Evolutionary conservation across 371 early-diverging fungal genomes (phyloP).

Genomic region (Mucor irregularis): DNA sequence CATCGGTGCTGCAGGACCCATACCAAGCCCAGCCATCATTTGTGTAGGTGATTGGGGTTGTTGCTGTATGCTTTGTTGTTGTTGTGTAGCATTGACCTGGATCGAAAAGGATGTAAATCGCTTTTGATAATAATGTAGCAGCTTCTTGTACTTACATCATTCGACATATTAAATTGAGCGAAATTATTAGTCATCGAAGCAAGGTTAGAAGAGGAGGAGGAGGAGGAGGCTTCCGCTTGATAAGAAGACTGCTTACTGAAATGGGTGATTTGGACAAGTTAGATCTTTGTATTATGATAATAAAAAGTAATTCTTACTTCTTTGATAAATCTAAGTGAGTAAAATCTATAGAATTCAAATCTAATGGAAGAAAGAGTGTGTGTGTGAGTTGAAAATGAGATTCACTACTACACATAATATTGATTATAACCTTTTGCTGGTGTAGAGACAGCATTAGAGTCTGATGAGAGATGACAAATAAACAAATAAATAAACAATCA

Average conservation of each 20-base stretch:
- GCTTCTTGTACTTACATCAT: slow-evolving; percentile 18
- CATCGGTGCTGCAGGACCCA: slow-evolving; percentile 26
- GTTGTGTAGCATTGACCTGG: background rate
- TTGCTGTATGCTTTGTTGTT: background rate
- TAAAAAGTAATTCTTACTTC: background rate
- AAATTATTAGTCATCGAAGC: slow-evolving; percentile 29
- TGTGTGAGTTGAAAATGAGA: background rate
- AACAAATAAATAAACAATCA: background rate
- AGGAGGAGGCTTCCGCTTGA: slow-evolving; percentile 1
- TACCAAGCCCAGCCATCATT: slow-evolving; percentile 19
- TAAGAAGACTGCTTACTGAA: background rate
- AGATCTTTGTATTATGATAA: too few species aligned
- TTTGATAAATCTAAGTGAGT: background rate
- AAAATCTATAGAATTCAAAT: background rate
- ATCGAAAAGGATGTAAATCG: background rate
- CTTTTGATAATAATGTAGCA: background rate
- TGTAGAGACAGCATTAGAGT: background rate
- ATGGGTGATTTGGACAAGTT: too few species aligned
- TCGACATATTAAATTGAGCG: slow-evolving; percentile 34
- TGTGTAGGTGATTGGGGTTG: slow-evolving; percentile 26
- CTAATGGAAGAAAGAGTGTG: background rate
- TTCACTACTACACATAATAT: too few species aligned
- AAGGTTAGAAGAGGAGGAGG: too few species aligned
- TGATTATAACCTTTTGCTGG: slow-evolving; percentile 2
- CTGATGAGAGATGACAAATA: background rate